Evolutionary conservation across 805 yeast species (phyloP), one percentile per base, ranked within the genome.

Genomic region (Scheffersomyces amazonensis): DNA sequence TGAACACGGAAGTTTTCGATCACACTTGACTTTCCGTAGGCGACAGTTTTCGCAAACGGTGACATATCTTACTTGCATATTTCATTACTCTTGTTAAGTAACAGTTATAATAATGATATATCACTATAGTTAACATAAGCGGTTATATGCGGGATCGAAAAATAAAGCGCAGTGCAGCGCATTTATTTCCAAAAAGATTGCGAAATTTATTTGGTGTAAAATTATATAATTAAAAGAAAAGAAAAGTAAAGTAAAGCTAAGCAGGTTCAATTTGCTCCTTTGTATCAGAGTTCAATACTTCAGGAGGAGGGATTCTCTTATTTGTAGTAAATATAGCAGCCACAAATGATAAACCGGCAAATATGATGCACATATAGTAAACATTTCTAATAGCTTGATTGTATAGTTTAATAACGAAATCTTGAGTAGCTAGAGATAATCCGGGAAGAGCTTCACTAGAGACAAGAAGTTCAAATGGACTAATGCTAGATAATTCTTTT

Each of bases 361-460:
- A 50, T 0, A 66, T 78, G n/a, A 74, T 42, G 10, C 61, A 53
- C 37, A 68, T 53, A 52, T 64, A 70, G 40, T 64, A 74, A 1
- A 66, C 69, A 43, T 66, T 64, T 32, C 56, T 53, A 23, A 76
- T 52, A 7, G 70, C 54, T 6, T 46, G 46, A 71, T 73, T 64
- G 25, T 71, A 46, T 27, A 56, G 58, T 35, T 56, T 52, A 21
- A 60, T 36, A 2, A 62, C 50, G 27, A 53, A 32, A 2, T 47
- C 44, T 20, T 49, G 48, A 4, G 61, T 46, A 1, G 39, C 37
- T 2, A 39, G 32, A 1, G 68, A 60, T 8, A 66, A 45, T n/a
- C 15, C 19, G 34, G 58, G 48, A 16, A 65, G 53, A 5, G 53
- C 25, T 5, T 39, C 39, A 1, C 71, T 70, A 9, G 63, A 43